Conservation (phyloP, 768 basidiomycete species). For the Termitomyces bulborhizus region DNA sequence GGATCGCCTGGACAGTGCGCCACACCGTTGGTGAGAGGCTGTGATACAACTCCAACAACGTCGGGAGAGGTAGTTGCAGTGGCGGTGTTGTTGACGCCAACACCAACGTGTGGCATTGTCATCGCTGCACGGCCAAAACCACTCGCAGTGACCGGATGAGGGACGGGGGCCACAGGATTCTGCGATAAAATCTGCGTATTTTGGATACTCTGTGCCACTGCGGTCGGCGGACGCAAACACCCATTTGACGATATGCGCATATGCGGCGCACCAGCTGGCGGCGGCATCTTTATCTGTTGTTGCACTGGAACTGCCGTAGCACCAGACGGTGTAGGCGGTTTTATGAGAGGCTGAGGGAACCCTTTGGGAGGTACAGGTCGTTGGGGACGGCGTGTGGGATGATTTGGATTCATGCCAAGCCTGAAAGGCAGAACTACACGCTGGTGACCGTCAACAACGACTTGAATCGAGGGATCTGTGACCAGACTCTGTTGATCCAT, state of each 20-base stretch:
- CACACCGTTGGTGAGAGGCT: constrained; percentile 26
- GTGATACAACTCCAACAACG: constrained; percentile 22
- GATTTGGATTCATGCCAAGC: constrained; percentile 30
- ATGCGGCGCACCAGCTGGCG: constrained; percentile 46
- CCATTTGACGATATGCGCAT: constrained; percentile 59
- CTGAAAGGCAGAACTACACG: constrained; percentile 45
- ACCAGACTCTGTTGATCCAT: constrained; percentile 43
- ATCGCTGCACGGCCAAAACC: constrained; percentile 37
- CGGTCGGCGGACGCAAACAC: constrained; percentile 42
- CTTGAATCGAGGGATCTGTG: constrained; percentile 43
- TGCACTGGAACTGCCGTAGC: constrained; percentile 55
- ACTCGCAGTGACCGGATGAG: constrained; percentile 31
- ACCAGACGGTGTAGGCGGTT: constrained; percentile 18
- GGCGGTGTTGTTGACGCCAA: neutral
- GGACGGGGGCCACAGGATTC: constrained; percentile 24
- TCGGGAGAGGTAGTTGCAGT: constrained; percentile 18
- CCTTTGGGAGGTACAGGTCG: constrained; percentile 14
- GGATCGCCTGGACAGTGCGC: constrained; percentile 18
- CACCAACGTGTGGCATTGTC: constrained; percentile 34
- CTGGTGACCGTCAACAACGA: constrained; percentile 45
- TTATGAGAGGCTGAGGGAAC: constrained; percentile 8
- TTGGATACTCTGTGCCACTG: constrained; percentile 22
- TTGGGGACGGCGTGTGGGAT: constrained; percentile 23
- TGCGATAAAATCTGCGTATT: constrained; percentile 13
- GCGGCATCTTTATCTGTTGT: constrained; percentile 59